A percentile compares a stretch with the other conserved stretches of the same genome.
Evolutionary conservation across 148 eudicot species (phyloP).

Genomic region (Linanthus parryae): DNA sequence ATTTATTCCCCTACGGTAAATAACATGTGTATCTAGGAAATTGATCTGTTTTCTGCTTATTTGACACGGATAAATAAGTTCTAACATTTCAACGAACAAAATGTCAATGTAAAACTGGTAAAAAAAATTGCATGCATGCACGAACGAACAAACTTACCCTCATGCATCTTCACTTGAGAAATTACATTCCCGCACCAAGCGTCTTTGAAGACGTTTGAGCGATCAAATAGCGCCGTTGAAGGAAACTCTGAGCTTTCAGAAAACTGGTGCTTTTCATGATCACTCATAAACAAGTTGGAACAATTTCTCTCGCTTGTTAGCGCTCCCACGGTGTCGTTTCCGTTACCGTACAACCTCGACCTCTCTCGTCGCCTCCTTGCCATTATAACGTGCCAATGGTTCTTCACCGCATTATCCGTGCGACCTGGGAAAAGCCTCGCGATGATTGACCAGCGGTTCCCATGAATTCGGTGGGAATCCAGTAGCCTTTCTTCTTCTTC

Average conservation of each 20-base stretch:
- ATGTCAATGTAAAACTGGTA: too few species aligned
- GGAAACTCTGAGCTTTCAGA: background rate
- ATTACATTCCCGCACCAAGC: background rate
- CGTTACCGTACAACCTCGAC: slow-evolving; percentile 24
- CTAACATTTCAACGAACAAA: too few species aligned
- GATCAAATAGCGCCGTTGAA: background rate
- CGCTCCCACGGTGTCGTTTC: background rate
- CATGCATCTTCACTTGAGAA: slow-evolving; percentile 9
- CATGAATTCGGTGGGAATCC: slow-evolving; percentile 47
- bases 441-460: slow-evolving; percentile 61
- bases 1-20: too few species aligned
- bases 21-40: too few species aligned
- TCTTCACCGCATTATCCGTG: slow-evolving; percentile 65
- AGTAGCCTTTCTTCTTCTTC: slow-evolving; percentile 59
- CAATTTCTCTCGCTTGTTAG: background rate
- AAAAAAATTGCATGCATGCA: background rate
- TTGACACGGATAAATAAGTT: too few species aligned
- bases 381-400: slow-evolving; percentile 73
- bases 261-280: too few species aligned
- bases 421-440: slow-evolving; percentile 58
- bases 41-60: too few species aligned
- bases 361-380: slow-evolving; percentile 47
- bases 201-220: background rate
- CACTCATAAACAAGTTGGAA: too few species aligned
- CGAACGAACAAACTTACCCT: slow-evolving; percentile 2